Evolutionary conservation across 2,329 filamentous ascomycete species (phyloP), one percentile per base, ranked within the genome.

Genomic region (Colletotrichum endophyticum): DNA sequence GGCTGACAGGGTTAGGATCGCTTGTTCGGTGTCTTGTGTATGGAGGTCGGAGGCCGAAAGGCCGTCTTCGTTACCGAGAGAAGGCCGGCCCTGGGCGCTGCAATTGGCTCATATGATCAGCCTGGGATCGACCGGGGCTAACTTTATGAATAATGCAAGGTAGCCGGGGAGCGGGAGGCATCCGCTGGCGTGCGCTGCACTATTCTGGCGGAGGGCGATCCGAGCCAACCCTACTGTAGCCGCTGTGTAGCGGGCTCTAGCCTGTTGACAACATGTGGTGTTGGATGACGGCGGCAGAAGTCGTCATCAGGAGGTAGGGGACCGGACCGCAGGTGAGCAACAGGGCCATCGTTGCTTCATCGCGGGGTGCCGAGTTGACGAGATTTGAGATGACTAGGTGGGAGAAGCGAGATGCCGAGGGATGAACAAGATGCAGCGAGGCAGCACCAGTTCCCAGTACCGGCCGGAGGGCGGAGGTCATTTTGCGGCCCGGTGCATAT

Each of bases 21-120:
- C 32, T 39, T 66, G 13, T 49, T 68, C 72, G 72, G 70, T 61
- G 57, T 49, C 59, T 73, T 66, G 64, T 9, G 36, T 49, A 61
- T 63, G 28, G n/a, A 57, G 36, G 61, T 75, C 71, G 74, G 72
- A 77, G 72, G 72, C 75, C 75, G 75, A 77, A 77, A 77, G 30
- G 72, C 75, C 75, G 73, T 64, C 28, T 59, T 73, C 13, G 75
- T 75, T 62, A 44, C 75, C 75, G 66, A 77, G 32, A 75, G 61
- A 66, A 30, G 49, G 53, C 53, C 22, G 66, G 19, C 15, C 8
- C 8, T 28, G 57, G 44, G 22, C 1, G n/a, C 39, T 68, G 27
- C 25, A 22, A 67, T 66, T 57, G 64, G 63, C 63, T n/a, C n/a
- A 57, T 36, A 70, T 73, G 56, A 66, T 67, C 59, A 34, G 34